A percentile compares a stretch with the other conserved stretches of the same genome.
These are phyloP conservation scores for Fusarium sp. DNA, from an alignment of 2,329 filamentous ascomycete genomes.

Conservation along the genomic window DNA sequence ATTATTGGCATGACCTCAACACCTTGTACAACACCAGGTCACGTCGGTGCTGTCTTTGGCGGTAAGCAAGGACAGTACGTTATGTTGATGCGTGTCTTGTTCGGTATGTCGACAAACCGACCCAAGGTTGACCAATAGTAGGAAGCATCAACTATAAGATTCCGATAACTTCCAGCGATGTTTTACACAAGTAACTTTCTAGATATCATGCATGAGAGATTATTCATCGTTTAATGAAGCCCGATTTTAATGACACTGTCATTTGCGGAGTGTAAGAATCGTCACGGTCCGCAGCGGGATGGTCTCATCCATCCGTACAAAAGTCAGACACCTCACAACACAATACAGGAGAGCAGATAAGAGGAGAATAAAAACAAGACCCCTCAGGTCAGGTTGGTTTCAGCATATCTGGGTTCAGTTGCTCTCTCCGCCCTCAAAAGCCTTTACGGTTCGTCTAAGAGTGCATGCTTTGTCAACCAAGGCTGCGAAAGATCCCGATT, in stretches of 20 bases:
- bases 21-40: too few relatives aligned
- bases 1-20: background rate
- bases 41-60: too few relatives aligned
- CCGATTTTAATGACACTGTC: background rate
- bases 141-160: background rate
- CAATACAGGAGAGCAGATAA: background rate
- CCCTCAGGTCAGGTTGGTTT: accelerated
- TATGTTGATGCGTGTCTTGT: too few relatives aligned
- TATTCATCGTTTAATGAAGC: background rate
- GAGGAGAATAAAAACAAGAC: background rate
- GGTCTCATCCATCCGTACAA: background rate
- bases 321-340: background rate
- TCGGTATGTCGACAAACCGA: too few relatives aligned
- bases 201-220: too few relatives aligned
- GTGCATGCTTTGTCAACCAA: too few relatives aligned
- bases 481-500: too few relatives aligned
- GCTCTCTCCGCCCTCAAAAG: too few relatives aligned
- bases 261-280: background rate
- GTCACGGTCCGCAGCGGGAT: background rate
- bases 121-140: background rate
- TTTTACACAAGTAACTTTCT: too few relatives aligned
- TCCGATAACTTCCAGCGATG: background rate
- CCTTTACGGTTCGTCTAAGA: too few relatives aligned
- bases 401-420: too few relatives aligned
- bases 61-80: too few relatives aligned